Evolutionary conservation across 2,329 filamentous ascomycete genomes (phyloP).

Genomic region (Fusarium denticulatum): DNA sequence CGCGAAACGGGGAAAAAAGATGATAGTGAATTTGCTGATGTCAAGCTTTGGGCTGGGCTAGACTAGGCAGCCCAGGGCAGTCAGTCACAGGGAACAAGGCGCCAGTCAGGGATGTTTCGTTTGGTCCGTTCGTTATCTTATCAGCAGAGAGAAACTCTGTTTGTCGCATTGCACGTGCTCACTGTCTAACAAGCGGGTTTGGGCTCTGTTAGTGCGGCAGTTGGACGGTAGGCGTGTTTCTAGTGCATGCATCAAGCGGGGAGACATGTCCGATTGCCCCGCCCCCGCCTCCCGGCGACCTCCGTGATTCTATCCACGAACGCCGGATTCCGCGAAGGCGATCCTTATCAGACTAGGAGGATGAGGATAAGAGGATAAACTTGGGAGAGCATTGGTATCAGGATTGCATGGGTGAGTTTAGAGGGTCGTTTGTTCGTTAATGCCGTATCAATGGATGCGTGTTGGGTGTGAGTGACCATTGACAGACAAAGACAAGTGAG

Average conservation of each 20-base stretch:
- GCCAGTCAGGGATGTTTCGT: slow-evolving; percentile 24
- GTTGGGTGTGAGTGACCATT: background rate
- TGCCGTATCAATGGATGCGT: background rate
- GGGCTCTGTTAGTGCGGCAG: slow-evolving; percentile 4
- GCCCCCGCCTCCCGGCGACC: slow-evolving; percentile 42
- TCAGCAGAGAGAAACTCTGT: slow-evolving; percentile 16
- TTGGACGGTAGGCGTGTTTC: slow-evolving; percentile 15
- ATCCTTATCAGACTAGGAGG: slow-evolving; percentile 18
- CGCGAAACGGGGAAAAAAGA: slow-evolving; percentile 17
- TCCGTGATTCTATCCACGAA: slow-evolving; percentile 28
- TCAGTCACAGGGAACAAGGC: slow-evolving; percentile 18
- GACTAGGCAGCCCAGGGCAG: slow-evolving; percentile 3
- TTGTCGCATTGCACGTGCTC: slow-evolving; percentile 39
- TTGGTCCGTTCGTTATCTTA: slow-evolving; percentile 38
- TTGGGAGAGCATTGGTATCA: background rate
- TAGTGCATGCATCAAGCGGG: slow-evolving; percentile 40
- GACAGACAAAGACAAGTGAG: background rate
- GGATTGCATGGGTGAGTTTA: background rate
- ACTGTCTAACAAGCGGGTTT: background rate
- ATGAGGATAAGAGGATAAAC: background rate
- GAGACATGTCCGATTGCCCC: slow-evolving; percentile 27
- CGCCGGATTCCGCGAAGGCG: slow-evolving; percentile 26
- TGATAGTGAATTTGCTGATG: slow-evolving; percentile 39
- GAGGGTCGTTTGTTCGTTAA: background rate
- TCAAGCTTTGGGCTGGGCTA: slow-evolving; percentile 32